Conservation (phyloP, 768 basidiomycete genomes). For the Kondoa malvinella region DNA sequence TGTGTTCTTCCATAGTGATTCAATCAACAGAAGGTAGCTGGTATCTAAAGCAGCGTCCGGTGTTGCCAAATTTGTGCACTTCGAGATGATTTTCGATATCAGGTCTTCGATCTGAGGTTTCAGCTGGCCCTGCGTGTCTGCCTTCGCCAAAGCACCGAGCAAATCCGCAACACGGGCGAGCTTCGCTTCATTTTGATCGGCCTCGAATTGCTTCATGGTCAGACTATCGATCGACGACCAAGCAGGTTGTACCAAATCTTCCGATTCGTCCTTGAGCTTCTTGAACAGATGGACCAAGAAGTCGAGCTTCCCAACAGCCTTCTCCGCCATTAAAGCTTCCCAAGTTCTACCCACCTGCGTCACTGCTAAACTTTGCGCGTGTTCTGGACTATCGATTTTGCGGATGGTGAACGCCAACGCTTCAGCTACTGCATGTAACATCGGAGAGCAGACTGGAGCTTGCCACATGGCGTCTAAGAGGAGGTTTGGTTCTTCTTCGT, state of each 20-base stretch:
- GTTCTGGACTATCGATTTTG: neutral
- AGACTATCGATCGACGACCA: neutral
- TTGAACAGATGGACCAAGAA: neutral
- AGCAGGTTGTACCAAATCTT: neutral
- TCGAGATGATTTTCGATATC: neutral
- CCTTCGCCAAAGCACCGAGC: neutral
- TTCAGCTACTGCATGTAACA: neutral
- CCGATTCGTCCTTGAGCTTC: neutral
- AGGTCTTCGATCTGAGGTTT: neutral
- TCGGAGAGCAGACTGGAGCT: neutral
- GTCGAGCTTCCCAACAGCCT: neutral
- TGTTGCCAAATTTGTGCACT: neutral
- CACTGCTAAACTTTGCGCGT: neutral
- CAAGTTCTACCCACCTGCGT: neutral
- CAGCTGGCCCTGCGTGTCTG: neutral
- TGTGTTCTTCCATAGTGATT: neutral
- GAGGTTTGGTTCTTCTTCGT: neutral
- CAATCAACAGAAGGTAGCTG: neutral
- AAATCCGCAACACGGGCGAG: neutral
- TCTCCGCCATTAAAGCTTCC: neutral
- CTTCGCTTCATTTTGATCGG: neutral
- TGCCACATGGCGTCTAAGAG: constrained; percentile 2
- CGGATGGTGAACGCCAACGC: neutral
- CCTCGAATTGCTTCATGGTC: neutral
- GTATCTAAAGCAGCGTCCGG: neutral